A percentile compares a stretch with the other conserved stretches of the same genome.
phyloP scores from a whole-genome alignment of 306 rosid genomes.

The Medicago lupulina region DNA sequence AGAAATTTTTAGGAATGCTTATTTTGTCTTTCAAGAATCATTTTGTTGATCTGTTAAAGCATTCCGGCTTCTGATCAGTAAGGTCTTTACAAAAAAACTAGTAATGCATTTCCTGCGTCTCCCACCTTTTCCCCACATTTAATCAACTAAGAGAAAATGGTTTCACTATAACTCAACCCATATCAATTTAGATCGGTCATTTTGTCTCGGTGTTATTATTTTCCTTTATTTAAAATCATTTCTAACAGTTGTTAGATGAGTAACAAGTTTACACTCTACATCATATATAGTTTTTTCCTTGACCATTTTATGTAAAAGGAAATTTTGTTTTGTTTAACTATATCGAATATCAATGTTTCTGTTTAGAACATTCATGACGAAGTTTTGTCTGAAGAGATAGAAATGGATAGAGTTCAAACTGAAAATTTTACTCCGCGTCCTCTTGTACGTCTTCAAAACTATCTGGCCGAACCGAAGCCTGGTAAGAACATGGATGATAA shows the following conservation, averaged over 20 bases:
- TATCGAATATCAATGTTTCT: constrained; percentile 40
- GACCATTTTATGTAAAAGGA: constrained; percentile 19
- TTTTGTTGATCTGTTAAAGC: not conserved
- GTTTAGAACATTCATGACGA: constrained; percentile 79
- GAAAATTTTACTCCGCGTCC: constrained; percentile 72
- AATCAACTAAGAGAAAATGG: constrained; percentile 1
- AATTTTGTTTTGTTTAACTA: constrained; percentile 33
- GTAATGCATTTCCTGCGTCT: not conserved
- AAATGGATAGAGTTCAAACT: constrained; percentile 65
- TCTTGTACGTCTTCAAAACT: constrained; percentile 62
- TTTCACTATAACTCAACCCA: not conserved
- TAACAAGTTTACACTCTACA: not conserved
- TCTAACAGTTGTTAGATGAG: constrained; percentile 34
- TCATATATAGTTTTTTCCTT: constrained; percentile 15
- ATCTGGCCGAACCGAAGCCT: constrained; percentile 54
- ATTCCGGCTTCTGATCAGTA: constrained; percentile 3
- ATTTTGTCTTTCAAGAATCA: constrained; percentile 3
- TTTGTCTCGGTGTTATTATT: not conserved
- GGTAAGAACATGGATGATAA: constrained; percentile 50
- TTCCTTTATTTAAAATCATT: constrained; percentile 15
- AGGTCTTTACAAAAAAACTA: not conserved
- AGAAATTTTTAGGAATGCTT: constrained; percentile 7
- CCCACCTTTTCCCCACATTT: not conserved
- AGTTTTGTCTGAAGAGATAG: constrained; percentile 78
- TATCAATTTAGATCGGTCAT: not conserved